Conservation (phyloP, 2,329 filamentous ascomycete species). For the Hymenoscyphus linearis region DNA sequence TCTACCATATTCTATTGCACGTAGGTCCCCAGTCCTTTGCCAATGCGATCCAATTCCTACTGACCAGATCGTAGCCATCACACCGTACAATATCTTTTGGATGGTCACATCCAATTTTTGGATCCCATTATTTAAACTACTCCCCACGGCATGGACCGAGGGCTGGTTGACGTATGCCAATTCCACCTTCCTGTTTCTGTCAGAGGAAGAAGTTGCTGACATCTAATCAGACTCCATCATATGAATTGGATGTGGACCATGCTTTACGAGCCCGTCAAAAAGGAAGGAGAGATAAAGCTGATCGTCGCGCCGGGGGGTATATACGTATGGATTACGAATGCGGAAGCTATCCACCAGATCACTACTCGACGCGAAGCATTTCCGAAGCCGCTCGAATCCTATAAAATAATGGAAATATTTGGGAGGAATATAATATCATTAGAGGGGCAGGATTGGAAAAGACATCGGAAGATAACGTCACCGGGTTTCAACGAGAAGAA, state of each 20-base stretch:
- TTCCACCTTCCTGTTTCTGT: neutral
- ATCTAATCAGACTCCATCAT: neutral
- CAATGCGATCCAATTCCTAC: neutral
- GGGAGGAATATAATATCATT: constrained; percentile 67
- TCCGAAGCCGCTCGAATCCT: constrained; percentile 59
- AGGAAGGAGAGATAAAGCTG: constrained; percentile 59
- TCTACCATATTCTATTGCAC: constrained; percentile 47
- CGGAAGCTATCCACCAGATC: constrained; percentile 62
- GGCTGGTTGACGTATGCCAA: constrained; percentile 53
- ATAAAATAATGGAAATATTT: constrained; percentile 57
- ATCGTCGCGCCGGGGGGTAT: constrained; percentile 53
- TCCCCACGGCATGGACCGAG: constrained; percentile 52
- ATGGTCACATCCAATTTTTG: constrained; percentile 49
- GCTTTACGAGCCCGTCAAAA: constrained; percentile 52
- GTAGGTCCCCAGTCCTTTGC: constrained; percentile 37
- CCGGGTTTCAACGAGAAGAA: constrained; percentile 75
- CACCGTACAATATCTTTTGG: constrained; percentile 49
- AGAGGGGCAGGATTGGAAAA: constrained; percentile 64
- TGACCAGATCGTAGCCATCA: constrained; percentile 37
- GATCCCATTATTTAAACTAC: constrained; percentile 48
- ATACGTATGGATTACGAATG: constrained; percentile 53
- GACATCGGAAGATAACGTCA: constrained; percentile 66
- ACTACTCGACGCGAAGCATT: constrained; percentile 64
- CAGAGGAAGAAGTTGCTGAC: neutral
- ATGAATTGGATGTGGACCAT: constrained; percentile 53